Evolutionary conservation across 495 filamentous ascomycete genomes (phyloP).

Genomic region (Penicillium paradoxum): DNA sequence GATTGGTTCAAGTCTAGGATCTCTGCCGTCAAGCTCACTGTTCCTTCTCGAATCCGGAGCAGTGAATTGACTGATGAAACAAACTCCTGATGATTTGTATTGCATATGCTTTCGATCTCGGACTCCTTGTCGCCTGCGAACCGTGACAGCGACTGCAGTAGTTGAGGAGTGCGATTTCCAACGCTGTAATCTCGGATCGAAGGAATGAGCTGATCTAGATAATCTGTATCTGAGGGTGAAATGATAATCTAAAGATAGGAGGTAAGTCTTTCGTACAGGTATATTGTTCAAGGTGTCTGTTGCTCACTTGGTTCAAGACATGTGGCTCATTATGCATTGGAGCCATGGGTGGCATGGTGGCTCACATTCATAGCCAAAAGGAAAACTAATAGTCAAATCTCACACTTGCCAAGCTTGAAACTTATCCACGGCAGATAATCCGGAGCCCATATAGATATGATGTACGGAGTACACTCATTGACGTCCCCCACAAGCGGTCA

Average conservation of each 20-base stretch:
- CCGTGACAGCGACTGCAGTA: conserved; percentile 70
- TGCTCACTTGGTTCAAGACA: conserved; percentile 40
- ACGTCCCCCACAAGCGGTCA: neutral
- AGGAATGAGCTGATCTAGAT: conserved; percentile 90
- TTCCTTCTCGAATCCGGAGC: conserved; percentile 82
- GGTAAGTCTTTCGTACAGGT: conserved; percentile 1
- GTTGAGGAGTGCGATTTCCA: conserved; percentile 64
- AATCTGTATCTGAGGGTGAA: conserved; percentile 85
- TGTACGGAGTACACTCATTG: neutral
- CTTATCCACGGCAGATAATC: neutral
- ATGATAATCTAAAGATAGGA: conserved; percentile 70
- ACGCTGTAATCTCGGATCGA: conserved; percentile 84
- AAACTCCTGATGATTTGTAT: conserved; percentile 95
- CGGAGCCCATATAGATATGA: neutral
- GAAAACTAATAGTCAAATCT: neutral
- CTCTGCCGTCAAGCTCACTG: conserved; percentile 80
- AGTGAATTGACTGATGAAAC: conserved; percentile 88
- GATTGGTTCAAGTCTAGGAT: conserved; percentile 89
- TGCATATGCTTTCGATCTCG: conserved; percentile 92
- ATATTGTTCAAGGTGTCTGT: neutral
- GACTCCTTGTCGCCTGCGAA: conserved; percentile 81
- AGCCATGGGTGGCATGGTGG: conserved; percentile 5
- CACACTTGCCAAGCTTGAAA: neutral
- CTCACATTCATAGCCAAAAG: conserved; percentile 36
- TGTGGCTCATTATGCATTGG: conserved; percentile 41